These are phyloP conservation scores for Penicillium coffeae DNA, from an alignment of 495 filamentous ascomycete species.

Conservation along the genomic window DNA sequence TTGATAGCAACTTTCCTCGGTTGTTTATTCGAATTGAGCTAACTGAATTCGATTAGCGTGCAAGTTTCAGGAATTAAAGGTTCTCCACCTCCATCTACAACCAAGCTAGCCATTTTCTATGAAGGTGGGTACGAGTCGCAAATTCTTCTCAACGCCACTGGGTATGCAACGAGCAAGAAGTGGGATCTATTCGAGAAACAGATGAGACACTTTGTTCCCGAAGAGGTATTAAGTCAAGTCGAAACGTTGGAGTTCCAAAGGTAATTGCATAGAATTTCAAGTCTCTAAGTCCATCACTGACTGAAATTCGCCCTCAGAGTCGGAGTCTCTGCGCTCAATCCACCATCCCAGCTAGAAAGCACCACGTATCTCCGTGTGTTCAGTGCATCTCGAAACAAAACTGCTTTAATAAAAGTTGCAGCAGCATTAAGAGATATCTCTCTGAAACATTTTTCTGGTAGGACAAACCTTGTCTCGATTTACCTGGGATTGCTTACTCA, in stretches of 20 bases:
- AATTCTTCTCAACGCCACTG: slow-evolving; percentile 35
- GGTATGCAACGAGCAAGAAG: slow-evolving; percentile 39
- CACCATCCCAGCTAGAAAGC: slow-evolving; percentile 18
- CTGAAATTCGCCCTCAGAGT: slow-evolving; percentile 12
- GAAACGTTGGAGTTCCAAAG: slow-evolving; percentile 31
- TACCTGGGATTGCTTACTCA: no score
- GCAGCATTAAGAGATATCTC: slow-evolving; percentile 21
- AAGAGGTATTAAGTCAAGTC: slow-evolving; percentile 9
- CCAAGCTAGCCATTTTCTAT: slow-evolving; percentile 50
- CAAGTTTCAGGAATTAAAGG: slow-evolving; percentile 41
- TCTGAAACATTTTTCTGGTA: slow-evolving; percentile 33
- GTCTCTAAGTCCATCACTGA: not conserved
- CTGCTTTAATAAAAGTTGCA: slow-evolving; percentile 13
- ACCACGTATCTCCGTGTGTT: slow-evolving; percentile 34
- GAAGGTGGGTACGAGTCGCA: slow-evolving; percentile 45
- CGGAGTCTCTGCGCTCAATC: slow-evolving; percentile 21
- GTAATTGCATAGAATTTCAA: slow-evolving; percentile 5
- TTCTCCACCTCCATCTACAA: slow-evolving; percentile 48
- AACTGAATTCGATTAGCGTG: slow-evolving; percentile 34
- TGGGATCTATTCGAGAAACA: slow-evolving; percentile 39
- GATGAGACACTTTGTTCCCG: slow-evolving; percentile 18
- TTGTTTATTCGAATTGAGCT: no score
- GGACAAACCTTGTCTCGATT: not conserved
- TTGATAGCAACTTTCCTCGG: slow-evolving; percentile 2
- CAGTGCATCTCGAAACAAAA: slow-evolving; percentile 9